Percentiles rank a stretch among this genome's conserved stretches.
Evolutionary conservation across 2,329 filamentous ascomycete genomes (phyloP).

Genomic region (Fusarium duplospermum): DNA sequence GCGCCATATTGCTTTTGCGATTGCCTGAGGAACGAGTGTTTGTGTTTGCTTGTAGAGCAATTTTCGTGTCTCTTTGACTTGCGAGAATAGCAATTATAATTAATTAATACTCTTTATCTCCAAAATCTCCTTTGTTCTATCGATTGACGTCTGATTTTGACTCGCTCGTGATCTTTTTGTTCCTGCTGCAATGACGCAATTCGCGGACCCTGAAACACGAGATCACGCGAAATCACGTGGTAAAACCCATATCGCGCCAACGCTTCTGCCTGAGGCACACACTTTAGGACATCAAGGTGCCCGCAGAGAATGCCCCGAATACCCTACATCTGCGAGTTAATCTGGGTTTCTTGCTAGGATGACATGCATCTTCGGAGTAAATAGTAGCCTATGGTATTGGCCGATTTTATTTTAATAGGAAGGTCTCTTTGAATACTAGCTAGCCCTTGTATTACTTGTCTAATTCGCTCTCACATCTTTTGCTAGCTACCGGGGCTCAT

Average conservation of each 20-base stretch:
- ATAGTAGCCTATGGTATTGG: not conserved
- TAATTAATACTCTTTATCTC: not conserved
- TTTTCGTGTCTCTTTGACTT: not conserved
- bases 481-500: constrained; percentile 19
- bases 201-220: not conserved
- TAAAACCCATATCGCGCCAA: not conserved
- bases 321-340: not conserved
- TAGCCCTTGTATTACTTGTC: fast-evolving
- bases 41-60: not conserved
- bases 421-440: not conserved
- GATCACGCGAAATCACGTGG: constrained; percentile 1
- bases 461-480: not conserved
- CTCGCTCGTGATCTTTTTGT: not conserved
- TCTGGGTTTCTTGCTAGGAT: not conserved
- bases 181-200: not conserved
- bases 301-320: not conserved
- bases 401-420: not conserved
- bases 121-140: not conserved
- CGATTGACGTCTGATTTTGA: not conserved
- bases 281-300: not conserved
- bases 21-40: not conserved
- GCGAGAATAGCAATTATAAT: not conserved
- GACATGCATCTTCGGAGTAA: not conserved
- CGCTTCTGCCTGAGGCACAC: not conserved
- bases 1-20: constrained; percentile 30